A percentile compares a stretch with the other conserved stretches of the same genome.
phyloP scores from a whole-genome alignment of 2,329 filamentous ascomycete species.

The Colletotrichum cereale region DNA sequence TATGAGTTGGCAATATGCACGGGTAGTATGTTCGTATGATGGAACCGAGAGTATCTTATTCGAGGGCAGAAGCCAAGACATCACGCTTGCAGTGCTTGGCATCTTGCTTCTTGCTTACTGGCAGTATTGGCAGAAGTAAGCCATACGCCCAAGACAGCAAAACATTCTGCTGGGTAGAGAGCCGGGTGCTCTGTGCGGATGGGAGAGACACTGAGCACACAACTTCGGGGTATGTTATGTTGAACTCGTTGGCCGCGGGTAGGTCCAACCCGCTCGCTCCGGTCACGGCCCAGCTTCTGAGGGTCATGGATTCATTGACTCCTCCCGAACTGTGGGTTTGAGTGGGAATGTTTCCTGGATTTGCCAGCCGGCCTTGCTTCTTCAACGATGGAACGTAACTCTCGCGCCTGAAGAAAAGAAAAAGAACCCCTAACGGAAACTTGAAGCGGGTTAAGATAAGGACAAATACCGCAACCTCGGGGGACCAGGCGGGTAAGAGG shows the following conservation, averaged over 20 bases:
- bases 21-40: neutral
- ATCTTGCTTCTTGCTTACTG: neutral
- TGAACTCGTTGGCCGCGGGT: neutral
- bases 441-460: constrained; percentile 32
- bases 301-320: neutral
- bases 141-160: neutral
- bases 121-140: neutral
- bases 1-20: neutral
- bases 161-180: too few species aligned
- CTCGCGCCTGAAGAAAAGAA: neutral
- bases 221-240: neutral
- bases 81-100: constrained; percentile 8
- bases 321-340: neutral
- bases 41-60: neutral
- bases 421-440: neutral
- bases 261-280: constrained; percentile 19
- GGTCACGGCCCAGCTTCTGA: constrained; percentile 27
- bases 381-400: constrained; percentile 20
- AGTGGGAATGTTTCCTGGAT: neutral
- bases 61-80: neutral
- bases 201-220: neutral
- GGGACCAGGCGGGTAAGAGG: neutral
- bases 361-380: neutral
- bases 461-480: constrained; percentile 30
- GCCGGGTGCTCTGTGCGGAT: neutral